Percentiles rank a stretch among this genome's conserved stretches.
These are phyloP conservation scores for Sungouiella thailandica DNA, from an alignment of 805 yeast genomes.

Conservation along the genomic window DNA sequence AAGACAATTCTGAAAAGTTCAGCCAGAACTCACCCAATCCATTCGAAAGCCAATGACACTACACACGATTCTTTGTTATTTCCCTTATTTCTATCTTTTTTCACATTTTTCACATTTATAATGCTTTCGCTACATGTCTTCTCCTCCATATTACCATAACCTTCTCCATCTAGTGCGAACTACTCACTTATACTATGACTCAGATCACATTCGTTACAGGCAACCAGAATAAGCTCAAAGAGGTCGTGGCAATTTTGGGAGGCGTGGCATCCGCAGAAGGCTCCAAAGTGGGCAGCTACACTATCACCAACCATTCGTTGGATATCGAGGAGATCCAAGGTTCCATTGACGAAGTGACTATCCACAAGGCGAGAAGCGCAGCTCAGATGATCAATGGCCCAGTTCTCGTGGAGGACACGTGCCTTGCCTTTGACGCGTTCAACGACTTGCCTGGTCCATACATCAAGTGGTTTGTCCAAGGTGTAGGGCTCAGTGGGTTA, in stretches of 20 bases:
- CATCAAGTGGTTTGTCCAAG: conserved; percentile 82
- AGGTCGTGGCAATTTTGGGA: conserved; percentile 71
- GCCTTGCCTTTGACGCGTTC: conserved; percentile 76
- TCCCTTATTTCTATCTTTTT: too few relatives aligned
- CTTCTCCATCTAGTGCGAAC: too few relatives aligned
- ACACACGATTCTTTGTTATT: too few relatives aligned
- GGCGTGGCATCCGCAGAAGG: conserved; percentile 26
- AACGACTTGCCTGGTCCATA: conserved; percentile 91
- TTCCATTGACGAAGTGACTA: conserved; percentile 72
- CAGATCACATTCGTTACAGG: conserved; percentile 76
- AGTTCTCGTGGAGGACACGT: conserved; percentile 93
- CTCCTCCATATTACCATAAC: too few relatives aligned
- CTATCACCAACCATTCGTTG: conserved; percentile 56
- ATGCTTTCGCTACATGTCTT: too few relatives aligned
- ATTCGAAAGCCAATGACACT: too few relatives aligned
- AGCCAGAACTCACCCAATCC: too few relatives aligned
- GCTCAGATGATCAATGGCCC: conserved; percentile 64
- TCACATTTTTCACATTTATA: too few relatives aligned
- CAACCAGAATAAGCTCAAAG: conserved; percentile 80
- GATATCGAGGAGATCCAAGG: conserved; percentile 95
- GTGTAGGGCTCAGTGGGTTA: conserved; percentile 71
- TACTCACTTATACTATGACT: too few relatives aligned
- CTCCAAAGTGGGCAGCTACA: conserved; percentile 42
- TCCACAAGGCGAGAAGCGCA: conserved; percentile 73
- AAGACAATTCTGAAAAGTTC: too few relatives aligned